These are phyloP conservation scores for Silene latifolia DNA, from an alignment of 148 eudicot genomes.

Conservation along the genomic window DNA sequence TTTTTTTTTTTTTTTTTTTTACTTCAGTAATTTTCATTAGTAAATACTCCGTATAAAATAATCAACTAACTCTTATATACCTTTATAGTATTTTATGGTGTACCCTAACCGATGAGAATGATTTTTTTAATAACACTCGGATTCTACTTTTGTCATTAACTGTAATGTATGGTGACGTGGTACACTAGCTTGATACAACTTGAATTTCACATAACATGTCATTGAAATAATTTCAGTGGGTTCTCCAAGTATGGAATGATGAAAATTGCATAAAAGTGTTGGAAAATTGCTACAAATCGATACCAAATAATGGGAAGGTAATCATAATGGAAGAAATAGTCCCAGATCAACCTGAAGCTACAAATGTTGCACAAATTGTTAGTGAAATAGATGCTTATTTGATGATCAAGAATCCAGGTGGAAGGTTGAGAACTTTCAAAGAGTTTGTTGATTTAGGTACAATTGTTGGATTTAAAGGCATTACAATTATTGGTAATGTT, in stretches of 20 bases:
- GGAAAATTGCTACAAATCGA: slow-evolving; percentile 35
- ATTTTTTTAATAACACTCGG: too few species aligned
- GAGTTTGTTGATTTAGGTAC: not conserved
- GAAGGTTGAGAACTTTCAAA: slow-evolving; percentile 9
- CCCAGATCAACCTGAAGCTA: slow-evolving; percentile 19
- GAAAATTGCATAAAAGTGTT: slow-evolving; percentile 37
- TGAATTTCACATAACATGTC: too few species aligned
- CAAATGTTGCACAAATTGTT: slow-evolving; percentile 10
- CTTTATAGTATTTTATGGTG: too few species aligned
- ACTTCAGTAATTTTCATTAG: too few species aligned
- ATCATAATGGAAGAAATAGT: slow-evolving; percentile 35
- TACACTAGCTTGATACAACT: too few species aligned
- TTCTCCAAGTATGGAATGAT: slow-evolving; percentile 48
- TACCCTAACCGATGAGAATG: too few species aligned
- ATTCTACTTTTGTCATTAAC: too few species aligned
- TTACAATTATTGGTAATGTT: not conserved
- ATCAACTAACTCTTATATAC: too few species aligned
- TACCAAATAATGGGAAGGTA: slow-evolving; percentile 38
- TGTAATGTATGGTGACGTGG: too few species aligned
- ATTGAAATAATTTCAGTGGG: slow-evolving; percentile 24
- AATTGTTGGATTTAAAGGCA: not conserved
- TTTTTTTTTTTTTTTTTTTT: too few species aligned
- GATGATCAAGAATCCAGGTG: slow-evolving; percentile 39
- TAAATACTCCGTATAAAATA: too few species aligned
- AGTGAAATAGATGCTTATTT: slow-evolving; percentile 32